A percentile compares a stretch with the other conserved stretches of the same genome.
phyloP scores from a whole-genome alignment of 1,284 basidiomycete genomes.

The Boletus nobilissimus region DNA sequence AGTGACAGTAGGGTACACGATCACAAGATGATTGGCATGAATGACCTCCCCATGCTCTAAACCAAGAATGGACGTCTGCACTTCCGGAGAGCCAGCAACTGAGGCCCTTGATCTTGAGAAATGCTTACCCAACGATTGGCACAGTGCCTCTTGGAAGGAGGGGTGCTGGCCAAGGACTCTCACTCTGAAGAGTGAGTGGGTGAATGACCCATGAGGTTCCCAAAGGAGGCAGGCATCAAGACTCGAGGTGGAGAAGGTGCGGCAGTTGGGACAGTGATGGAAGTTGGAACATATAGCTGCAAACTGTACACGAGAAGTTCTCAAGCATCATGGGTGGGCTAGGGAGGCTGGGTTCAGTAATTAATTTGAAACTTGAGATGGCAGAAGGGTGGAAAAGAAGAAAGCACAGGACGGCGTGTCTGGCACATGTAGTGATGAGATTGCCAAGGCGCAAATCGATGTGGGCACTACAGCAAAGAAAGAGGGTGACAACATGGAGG shows the following conservation, averaged over 20 bases:
- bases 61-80: slow-evolving; percentile 23
- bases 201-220: slow-evolving; percentile 51
- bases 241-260: slow-evolving; percentile 60
- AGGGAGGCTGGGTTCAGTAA: slow-evolving; percentile 39
- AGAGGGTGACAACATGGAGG: slow-evolving; percentile 31
- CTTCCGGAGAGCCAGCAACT: slow-evolving; percentile 31
- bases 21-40: slow-evolving; percentile 29
- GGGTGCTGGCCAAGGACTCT: slow-evolving; percentile 13
- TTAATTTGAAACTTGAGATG: neutral
- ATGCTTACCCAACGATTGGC: slow-evolving; percentile 21
- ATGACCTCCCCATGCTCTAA: slow-evolving; percentile 41
- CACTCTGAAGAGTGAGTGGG: slow-evolving; percentile 30
- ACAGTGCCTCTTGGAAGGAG: too few relatives aligned
- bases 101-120: slow-evolving; percentile 21
- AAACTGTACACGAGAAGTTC: slow-evolving; percentile 61
- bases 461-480: slow-evolving; percentile 22
- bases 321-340: slow-evolving; percentile 61
- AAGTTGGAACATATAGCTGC: too few relatives aligned
- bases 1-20: slow-evolving; percentile 44
- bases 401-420: neutral
- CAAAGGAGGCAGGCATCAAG: slow-evolving; percentile 61
- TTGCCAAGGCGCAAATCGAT: slow-evolving; percentile 18
- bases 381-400: neutral
- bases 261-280: slow-evolving; percentile 59
- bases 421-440: slow-evolving; percentile 35